Evolutionary conservation across 1,284 basidiomycete species (phyloP), one percentile per base, ranked within the genome.

Genomic region (Paramarasmius palmivorus): DNA sequence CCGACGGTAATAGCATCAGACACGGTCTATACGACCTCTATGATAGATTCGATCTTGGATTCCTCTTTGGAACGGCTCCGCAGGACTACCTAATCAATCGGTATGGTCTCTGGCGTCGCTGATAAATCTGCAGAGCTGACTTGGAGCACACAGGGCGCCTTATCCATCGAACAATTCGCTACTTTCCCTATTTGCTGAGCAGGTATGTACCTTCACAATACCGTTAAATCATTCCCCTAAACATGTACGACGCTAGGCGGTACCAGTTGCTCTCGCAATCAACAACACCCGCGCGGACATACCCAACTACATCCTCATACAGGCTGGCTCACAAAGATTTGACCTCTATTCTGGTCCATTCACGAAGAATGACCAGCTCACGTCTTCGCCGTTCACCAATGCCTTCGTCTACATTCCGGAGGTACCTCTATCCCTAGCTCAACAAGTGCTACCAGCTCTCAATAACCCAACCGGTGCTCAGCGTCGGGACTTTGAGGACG

Each of bases 341-440:
- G 85, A 92, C 61, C 66, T 94, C 40, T 83, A 81, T 63, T 57
- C 73, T 1, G 91, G 90, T 1, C 59, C 81, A 2, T 93, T 93
- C 70, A 87, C 86, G 41, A 82, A 82, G 64, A 91, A 93, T 66
- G 90, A 93, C 66, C 84, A 91, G 65, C 76, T 91, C 22, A 89
- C 88, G 0, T 78, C 82, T 0, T 84, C 81, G 15, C 88, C 88
- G 1, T 92, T 85, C 63, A 60, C 68, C 0, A 81, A 90, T 61
- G 52, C 72, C 7, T 88, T 90, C 72, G 57, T 79, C 17, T 89
- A 77, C 65, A 76, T 90, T 44, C 69, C 81, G 1, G 71, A 79
- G 36, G 71, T 89, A 41, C 65, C 74, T 0, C 68, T 78, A 4
- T 64, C 68, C 37, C 63, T 80, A 41, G 86, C 84, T 2, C 77